These are phyloP conservation scores for Thyridium curvatum DNA, from an alignment of 2,329 filamentous ascomycete genomes.

Conservation along the genomic window DNA sequence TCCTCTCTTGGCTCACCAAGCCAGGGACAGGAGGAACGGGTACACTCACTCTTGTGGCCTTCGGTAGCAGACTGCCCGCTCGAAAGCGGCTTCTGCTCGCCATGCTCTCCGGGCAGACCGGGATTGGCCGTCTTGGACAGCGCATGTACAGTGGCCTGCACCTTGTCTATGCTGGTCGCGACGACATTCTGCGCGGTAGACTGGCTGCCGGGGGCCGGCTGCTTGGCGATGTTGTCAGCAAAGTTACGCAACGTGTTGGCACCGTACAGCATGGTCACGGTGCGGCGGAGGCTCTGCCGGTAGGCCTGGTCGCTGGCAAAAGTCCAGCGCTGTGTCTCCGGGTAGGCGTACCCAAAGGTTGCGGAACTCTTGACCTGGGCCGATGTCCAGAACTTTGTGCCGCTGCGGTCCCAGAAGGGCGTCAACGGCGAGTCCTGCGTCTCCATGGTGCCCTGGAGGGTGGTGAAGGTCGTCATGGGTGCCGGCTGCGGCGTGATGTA, in stretches of 20 bases:
- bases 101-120: no score
- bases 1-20: no score
- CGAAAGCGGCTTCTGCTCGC: no score
- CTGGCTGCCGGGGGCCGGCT: no score
- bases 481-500: constrained; percentile 21
- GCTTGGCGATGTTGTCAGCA: not conserved
- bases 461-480: constrained; percentile 18
- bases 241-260: constrained; percentile 13
- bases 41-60: no score
- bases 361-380: constrained; percentile 15
- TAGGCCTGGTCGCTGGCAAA: constrained; percentile 11
- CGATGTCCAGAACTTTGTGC: constrained; percentile 19
- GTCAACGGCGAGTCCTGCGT: constrained; percentile 12
- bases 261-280: constrained; percentile 11
- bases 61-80: no score
- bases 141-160: no score
- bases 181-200: no score
- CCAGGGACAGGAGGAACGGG: no score
- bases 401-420: constrained; percentile 21
- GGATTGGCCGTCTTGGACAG: no score
- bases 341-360: constrained; percentile 19
- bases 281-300: constrained; percentile 10
- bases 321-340: constrained; percentile 16
- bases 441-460: constrained; percentile 9
- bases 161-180: no score